A percentile compares a stretch with the other conserved stretches of the same genome.
These are phyloP conservation scores for Leccinum disarticulatum DNA, from an alignment of 768 basidiomycete genomes.

Conservation along the genomic window DNA sequence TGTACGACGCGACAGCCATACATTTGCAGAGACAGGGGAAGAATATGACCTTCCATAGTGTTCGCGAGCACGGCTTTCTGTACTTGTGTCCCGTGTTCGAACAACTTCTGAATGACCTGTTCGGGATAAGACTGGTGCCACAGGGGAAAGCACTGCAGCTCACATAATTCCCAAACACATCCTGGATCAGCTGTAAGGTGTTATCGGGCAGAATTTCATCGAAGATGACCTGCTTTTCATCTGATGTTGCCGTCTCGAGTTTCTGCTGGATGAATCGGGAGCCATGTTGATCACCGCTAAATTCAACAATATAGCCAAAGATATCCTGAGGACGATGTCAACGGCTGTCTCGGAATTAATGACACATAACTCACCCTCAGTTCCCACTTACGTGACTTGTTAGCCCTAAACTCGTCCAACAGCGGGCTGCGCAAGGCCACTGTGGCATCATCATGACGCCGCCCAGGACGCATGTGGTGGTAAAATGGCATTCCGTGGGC, in stretches of 20 bases:
- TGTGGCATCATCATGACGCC: conserved; percentile 43
- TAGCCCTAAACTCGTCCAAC: conserved; percentile 82
- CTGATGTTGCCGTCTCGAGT: conserved; percentile 70
- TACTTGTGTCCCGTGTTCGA: conserved; percentile 77
- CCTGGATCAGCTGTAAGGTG: conserved; percentile 75
- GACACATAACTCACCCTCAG: conserved; percentile 53
- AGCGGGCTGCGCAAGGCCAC: conserved; percentile 61
- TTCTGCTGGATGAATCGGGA: conserved; percentile 96
- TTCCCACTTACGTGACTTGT: conserved; percentile 80
- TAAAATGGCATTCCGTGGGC: conserved; percentile 37
- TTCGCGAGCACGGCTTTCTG: conserved; percentile 72
- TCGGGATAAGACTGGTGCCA: conserved; percentile 8
- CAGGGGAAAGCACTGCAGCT: conserved; percentile 26
- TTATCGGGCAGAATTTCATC: conserved; percentile 84
- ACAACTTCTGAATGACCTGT: conserved; percentile 90
- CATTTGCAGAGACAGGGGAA: conserved; percentile 81
- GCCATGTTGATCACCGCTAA: conserved; percentile 94
- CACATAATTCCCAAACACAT: conserved; percentile 97
- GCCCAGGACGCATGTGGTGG: conserved; percentile 42
- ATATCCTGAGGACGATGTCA: conserved; percentile 63
- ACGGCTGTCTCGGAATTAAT: background rate
- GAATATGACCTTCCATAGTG: conserved; percentile 75
- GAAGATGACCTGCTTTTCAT: conserved; percentile 79
- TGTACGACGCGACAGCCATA: conserved; percentile 97
- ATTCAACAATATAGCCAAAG: conserved; percentile 82